These are phyloP conservation scores for Endotrypanum monterogeii DNA, from an alignment of 208 protist species.

Conservation along the genomic window DNA sequence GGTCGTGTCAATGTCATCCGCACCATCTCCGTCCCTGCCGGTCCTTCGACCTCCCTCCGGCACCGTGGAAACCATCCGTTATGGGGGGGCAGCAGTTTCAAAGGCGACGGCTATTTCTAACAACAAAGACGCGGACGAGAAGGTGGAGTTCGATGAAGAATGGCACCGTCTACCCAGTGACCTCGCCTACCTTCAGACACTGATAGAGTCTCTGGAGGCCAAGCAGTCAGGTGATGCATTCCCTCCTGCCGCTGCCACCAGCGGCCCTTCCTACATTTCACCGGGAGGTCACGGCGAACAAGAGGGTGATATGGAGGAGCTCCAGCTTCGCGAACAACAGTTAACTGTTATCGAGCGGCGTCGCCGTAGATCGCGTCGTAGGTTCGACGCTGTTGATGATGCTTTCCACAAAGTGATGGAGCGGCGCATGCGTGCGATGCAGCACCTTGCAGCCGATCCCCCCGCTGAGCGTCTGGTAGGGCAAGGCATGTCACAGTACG, in stretches of 20 bases:
- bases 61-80: background rate
- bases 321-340: slow-evolving; percentile 45
- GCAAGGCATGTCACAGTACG: slow-evolving; percentile 71
- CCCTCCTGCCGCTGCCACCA: background rate
- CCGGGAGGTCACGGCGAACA: slow-evolving; percentile 1
- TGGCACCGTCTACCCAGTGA: slow-evolving; percentile 35
- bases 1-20: background rate
- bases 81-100: background rate
- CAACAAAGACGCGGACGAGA: background rate
- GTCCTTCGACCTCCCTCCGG: slow-evolving; percentile 9
- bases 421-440: slow-evolving; percentile 66
- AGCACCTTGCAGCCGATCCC: slow-evolving; percentile 76
- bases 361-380: slow-evolving; percentile 30
- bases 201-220: slow-evolving; percentile 16
- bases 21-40: background rate
- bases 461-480: slow-evolving; percentile 88
- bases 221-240: background rate
- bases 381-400: slow-evolving; percentile 78
- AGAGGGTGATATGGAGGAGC: slow-evolving; percentile 28
- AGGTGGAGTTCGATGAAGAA: slow-evolving; percentile 20
- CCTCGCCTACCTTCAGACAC: slow-evolving; percentile 20
- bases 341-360: slow-evolving; percentile 46
- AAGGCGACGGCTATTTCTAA: background rate
- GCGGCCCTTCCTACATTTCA: background rate
- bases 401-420: slow-evolving; percentile 68